Percentiles rank a stretch among this genome's conserved stretches.
Evolutionary conservation across 495 filamentous ascomycete genomes (phyloP).

Genomic region (Penicillium coprophilum): DNA sequence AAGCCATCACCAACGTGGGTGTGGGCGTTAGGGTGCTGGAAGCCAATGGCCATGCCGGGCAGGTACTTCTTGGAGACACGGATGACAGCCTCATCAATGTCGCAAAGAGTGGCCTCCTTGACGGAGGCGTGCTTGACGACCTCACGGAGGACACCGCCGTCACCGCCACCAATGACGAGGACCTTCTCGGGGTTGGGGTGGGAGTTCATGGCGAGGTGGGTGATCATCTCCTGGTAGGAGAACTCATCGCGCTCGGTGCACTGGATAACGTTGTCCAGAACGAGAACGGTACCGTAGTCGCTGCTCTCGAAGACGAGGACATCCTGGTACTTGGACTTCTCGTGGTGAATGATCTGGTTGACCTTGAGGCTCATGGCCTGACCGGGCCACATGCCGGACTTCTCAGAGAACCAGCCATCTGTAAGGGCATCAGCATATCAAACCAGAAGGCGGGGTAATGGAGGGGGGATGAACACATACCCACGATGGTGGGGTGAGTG

Average conservation of each 20-base stretch:
- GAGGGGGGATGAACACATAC: conserved; percentile 39
- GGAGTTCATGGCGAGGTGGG: conserved; percentile 96
- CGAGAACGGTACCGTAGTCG: conserved; percentile 95
- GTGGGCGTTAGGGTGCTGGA: conserved; percentile 88
- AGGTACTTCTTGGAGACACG: conserved; percentile 98
- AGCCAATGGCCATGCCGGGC: conserved; percentile 88
- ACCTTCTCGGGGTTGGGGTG: conserved; percentile 98
- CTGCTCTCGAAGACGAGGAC: conserved; percentile 97
- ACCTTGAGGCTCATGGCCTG: conserved; percentile 99
- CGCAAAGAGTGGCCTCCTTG: conserved; percentile 92
- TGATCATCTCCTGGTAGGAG: conserved; percentile 99
- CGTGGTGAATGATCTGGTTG: conserved; percentile 95
- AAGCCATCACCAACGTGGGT: conserved; percentile 95
- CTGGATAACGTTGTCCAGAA: conserved; percentile 98
- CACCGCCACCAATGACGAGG: conserved; percentile 95
- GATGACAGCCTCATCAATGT: conserved; percentile 99
- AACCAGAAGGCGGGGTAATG: conserved; percentile 28
- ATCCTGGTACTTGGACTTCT: conserved; percentile 98
- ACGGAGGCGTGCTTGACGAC: conserved; percentile 95
- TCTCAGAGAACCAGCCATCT: conserved; percentile 99
- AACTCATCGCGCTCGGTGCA: conserved; percentile 98
- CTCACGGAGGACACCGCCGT: conserved; percentile 95
- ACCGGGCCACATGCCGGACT: conserved; percentile 97
- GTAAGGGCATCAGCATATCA: conserved; percentile 6
- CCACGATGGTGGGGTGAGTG: conserved; percentile 60